Evolutionary conservation across 2,329 filamentous ascomycete species (phyloP).

Genomic region (Gremmenia infestans): DNA sequence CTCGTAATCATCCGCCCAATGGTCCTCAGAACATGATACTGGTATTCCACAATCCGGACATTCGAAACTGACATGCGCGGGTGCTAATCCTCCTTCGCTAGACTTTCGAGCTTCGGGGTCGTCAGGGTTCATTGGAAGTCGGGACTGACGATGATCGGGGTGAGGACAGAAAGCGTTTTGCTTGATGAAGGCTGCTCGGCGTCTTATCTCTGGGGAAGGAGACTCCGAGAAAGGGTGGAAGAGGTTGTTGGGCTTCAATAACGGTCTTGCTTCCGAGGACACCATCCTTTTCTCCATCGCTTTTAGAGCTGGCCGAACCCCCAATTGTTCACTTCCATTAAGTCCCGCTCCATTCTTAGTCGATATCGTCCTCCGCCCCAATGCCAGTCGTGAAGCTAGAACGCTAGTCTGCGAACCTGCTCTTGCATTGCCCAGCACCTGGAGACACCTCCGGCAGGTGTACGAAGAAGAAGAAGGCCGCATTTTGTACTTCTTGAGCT

Average conservation of each 20-base stretch:
- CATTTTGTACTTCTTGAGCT: background rate
- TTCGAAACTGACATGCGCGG: conserved; percentile 85
- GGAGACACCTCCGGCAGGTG: conserved; percentile 31
- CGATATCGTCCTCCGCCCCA: conserved; percentile 22
- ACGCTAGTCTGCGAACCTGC: conserved; percentile 11
- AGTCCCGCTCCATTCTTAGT: conserved; percentile 14
- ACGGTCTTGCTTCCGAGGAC: conserved; percentile 24
- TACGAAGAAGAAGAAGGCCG: conserved; percentile 14
- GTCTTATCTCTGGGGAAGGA: conserved; percentile 81
- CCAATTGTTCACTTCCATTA: conserved; percentile 10
- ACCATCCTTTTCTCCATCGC: conserved; percentile 17
- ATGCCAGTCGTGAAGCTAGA: conserved; percentile 13
- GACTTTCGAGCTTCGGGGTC: conserved; percentile 58
- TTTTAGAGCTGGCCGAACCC: conserved; percentile 4
- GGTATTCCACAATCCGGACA: conserved; percentile 95
- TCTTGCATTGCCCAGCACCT: conserved; percentile 20
- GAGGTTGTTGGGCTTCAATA: conserved; percentile 62
- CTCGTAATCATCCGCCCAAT: conserved; percentile 96
- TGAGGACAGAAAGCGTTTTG: conserved; percentile 94
- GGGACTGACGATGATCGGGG: conserved; percentile 74
- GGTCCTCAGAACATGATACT: conserved; percentile 87
- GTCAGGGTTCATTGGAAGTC: conserved; percentile 58
- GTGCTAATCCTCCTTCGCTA: conserved; percentile 52
- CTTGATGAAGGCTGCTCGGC: conserved; percentile 83
- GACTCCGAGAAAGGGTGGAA: conserved; percentile 92